phyloP scores from a whole-genome alignment of 805 yeast species.

The Lipomyces spencermartinsiae region DNA sequence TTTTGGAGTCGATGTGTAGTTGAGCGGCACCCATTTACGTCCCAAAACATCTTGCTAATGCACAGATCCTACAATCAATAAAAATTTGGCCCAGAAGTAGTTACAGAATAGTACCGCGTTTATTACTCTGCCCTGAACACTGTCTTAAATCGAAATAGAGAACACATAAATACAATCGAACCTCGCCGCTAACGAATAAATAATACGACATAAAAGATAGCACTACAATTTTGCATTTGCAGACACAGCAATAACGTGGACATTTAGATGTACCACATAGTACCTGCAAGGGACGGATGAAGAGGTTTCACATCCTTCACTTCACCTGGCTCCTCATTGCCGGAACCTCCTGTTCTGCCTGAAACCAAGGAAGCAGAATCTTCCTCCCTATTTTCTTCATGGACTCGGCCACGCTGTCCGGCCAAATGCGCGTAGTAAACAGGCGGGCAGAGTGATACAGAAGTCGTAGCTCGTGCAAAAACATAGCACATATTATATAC shows the following conservation, averaged over 20 bases:
- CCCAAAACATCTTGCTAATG: no score
- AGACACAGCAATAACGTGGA: background rate
- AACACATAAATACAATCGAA: background rate
- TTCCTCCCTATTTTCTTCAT: slow-evolving; percentile 20
- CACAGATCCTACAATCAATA: no score
- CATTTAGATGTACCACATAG: slow-evolving; percentile 21
- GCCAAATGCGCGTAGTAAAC: slow-evolving; percentile 46
- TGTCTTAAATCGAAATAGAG: background rate
- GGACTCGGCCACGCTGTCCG: slow-evolving; percentile 48
- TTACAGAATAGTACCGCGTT: no score
- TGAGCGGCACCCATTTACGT: no score
- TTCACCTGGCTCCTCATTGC: slow-evolving; percentile 4
- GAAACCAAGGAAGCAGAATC: slow-evolving; percentile 19
- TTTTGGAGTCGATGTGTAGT: background rate
- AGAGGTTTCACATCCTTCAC: slow-evolving; percentile 13
- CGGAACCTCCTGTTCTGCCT: slow-evolving; percentile 13
- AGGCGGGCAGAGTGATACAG: slow-evolving; percentile 48
- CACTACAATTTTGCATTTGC: background rate
- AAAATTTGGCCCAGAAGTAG: no score
- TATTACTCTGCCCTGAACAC: no score
- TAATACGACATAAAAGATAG: background rate
- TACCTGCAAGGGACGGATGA: slow-evolving; percentile 17
- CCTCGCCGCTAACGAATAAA: background rate
- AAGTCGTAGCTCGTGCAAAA: slow-evolving; percentile 46
- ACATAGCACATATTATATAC: slow-evolving; percentile 45